Conservation (phyloP, 1,284 basidiomycete species). For the Ceratobasidium sp. region DNA sequence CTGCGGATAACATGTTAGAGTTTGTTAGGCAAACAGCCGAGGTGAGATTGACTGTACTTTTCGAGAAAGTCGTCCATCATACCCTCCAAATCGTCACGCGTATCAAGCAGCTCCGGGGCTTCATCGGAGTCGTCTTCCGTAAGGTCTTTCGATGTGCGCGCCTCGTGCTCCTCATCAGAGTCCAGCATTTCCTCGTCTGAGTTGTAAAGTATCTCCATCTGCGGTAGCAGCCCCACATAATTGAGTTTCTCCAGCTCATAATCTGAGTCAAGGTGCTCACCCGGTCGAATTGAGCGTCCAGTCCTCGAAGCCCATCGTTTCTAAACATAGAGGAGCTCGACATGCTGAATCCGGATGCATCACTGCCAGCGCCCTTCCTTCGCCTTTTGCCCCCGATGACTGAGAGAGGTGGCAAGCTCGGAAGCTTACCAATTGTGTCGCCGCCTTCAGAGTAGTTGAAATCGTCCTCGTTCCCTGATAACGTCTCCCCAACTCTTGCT, state of each 20-base stretch:
- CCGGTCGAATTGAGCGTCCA: constrained; percentile 96
- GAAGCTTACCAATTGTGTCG: constrained; percentile 81
- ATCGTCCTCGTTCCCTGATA: constrained; percentile 62
- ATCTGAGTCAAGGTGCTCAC: constrained; percentile 58
- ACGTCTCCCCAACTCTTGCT: constrained; percentile 42
- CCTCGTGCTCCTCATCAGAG: constrained; percentile 69
- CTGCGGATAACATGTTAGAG: background rate
- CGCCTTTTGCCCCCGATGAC: constrained; percentile 81
- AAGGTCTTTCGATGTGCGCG: constrained; percentile 47
- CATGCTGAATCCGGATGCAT: constrained; percentile 95
- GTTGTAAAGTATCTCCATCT: constrained; percentile 65
- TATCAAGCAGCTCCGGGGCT: constrained; percentile 78
- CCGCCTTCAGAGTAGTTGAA: constrained; percentile 86
- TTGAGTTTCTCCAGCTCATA: constrained; percentile 13
- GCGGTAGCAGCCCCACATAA: constrained; percentile 30
- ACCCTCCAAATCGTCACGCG: constrained; percentile 86
- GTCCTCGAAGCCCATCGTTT: constrained; percentile 84
- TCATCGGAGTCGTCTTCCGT: constrained; percentile 63
- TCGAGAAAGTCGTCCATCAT: constrained; percentile 96
- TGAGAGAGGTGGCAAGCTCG: constrained; percentile 64
- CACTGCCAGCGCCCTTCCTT: constrained; percentile 74
- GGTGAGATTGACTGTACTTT: constrained; percentile 56
- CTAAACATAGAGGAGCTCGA: constrained; percentile 96
- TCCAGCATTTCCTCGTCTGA: constrained; percentile 56
- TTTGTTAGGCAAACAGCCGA: constrained; percentile 10